phyloP scores from a whole-genome alignment of 169 alveolate species.

The Cryptosporidium ryanae region DNA sequence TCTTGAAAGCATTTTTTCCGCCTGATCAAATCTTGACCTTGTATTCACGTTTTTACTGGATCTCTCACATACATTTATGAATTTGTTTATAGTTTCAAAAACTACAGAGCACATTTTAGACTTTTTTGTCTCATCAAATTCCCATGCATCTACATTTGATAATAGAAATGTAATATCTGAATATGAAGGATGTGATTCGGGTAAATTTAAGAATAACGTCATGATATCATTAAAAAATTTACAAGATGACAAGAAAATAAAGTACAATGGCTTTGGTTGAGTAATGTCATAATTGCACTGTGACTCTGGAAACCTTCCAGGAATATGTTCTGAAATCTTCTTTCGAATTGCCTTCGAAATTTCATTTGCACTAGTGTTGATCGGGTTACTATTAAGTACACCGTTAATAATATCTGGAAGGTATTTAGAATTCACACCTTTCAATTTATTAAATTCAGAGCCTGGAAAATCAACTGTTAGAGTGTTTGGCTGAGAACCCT shows the following conservation, averaged over 20 bases:
- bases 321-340: constrained; percentile 20
- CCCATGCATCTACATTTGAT: constrained; percentile 30
- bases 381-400: constrained; percentile 18
- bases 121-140: constrained; percentile 40
- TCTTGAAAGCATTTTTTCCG: not conserved
- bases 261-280: constrained; percentile 32
- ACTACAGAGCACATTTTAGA: constrained; percentile 34
- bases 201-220: constrained; percentile 19
- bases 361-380: constrained; percentile 37
- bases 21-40: not conserved
- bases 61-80: constrained; percentile 13
- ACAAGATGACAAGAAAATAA: constrained; percentile 35
- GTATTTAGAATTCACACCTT: constrained; percentile 20
- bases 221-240: constrained; percentile 30
- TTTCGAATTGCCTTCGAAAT: constrained; percentile 25
- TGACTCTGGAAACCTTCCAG: constrained; percentile 36
- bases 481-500: not conserved
- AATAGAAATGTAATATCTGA: constrained; percentile 14
- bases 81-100: not conserved
- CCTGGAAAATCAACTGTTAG: constrained; percentile 11
- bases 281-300: constrained; percentile 47
- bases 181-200: constrained; percentile 43
- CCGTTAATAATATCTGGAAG: constrained; percentile 32
- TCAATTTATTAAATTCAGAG: not conserved
- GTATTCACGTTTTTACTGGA: not conserved